Base-by-base conservation (phyloP, 176 grass and related monocot species). In the Aegilops longissima region DNA sequence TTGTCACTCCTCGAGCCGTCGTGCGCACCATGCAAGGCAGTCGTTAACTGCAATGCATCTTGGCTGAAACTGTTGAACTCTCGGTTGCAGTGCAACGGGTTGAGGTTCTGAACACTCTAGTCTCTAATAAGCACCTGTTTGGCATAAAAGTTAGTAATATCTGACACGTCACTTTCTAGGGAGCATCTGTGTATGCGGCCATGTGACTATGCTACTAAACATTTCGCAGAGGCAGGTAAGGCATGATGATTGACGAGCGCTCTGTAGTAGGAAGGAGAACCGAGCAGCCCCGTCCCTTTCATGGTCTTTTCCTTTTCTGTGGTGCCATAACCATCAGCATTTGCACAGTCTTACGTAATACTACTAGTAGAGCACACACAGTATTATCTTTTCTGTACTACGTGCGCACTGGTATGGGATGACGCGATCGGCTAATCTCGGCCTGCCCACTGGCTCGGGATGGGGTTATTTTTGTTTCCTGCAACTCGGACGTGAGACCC, bases 201-300 rank as follows among this genome's bases (percentile, higher is more conserved):
- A 30, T 36, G 34, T 29, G 12, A 77, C 61, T 8, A 70, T 38
- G 6, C 12, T 54, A 29, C 39, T 40, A 44, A 44, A 47, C 69
- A 59, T 80, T 70, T 65, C 27, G 17, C 9, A 24, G 25, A 12
- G 9, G 17, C 20, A 66, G 36, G 31, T 16, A 52, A 30, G 40
- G 14, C 49, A 51, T 44, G 56, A 86, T 75, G 78, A 66, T 44
- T 66, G 40, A 30, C 14, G 29, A 73, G 80, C 77, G 65, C 40
- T 42, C 63, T 51, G 51, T 65, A 24, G 79, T 40, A 56, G 73
- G 40, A 63, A 64, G 66, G 12, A 40, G 8, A 23, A 82, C 66
- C 20, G 18, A 72, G 14, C 49, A 52, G 49, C 49, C 49, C 14
- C 5, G 45, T 87, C 68, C 59, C 58, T 76, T 75, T 91, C 76